Conservation (phyloP, 225 moss, liverwort and hornwort genomes). For the Polytrichum commune region DNA sequence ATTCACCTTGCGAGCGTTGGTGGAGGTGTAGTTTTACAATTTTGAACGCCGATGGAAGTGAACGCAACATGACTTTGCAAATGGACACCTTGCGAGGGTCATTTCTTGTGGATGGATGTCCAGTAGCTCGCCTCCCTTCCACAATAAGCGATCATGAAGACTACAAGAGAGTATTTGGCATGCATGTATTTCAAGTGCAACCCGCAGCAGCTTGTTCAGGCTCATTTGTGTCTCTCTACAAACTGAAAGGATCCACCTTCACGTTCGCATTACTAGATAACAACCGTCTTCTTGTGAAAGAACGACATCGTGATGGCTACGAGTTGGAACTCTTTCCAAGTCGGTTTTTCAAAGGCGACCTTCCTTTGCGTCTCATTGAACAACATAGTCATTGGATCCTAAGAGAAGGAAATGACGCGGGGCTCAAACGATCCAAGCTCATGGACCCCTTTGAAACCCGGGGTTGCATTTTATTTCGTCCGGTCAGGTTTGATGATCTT, state of each 20-base stretch:
- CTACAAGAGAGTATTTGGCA: constrained; percentile 17
- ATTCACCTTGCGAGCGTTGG: constrained; percentile 13
- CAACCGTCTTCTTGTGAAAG: constrained; percentile 15
- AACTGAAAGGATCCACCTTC: constrained; percentile 11
- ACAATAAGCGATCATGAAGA: constrained; percentile 11
- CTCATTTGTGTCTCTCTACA: constrained; percentile 7
- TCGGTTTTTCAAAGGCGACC: constrained; percentile 1
- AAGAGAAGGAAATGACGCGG: neutral
- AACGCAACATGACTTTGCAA: constrained; percentile 12
- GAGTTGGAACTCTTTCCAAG: constrained; percentile 12
- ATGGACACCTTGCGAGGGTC: constrained; percentile 21
- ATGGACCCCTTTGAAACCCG: neutral
- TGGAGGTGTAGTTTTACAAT: constrained; percentile 12
- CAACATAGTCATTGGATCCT: constrained; percentile 17
- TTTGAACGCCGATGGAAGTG: neutral
- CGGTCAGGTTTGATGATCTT: constrained; percentile 16
- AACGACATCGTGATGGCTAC: neutral
- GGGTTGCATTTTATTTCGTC: constrained; percentile 12
- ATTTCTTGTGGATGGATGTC: constrained; percentile 24
- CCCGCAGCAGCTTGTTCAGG: constrained; percentile 7
- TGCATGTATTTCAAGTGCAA: constrained; percentile 30
- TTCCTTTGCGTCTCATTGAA: neutral
- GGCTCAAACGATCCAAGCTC: neutral
- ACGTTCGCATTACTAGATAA: constrained; percentile 15
- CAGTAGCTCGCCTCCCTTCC: constrained; percentile 22